Base-by-base conservation (phyloP, 768 basidiomycete genomes). In the Phaffia australis region DNA sequence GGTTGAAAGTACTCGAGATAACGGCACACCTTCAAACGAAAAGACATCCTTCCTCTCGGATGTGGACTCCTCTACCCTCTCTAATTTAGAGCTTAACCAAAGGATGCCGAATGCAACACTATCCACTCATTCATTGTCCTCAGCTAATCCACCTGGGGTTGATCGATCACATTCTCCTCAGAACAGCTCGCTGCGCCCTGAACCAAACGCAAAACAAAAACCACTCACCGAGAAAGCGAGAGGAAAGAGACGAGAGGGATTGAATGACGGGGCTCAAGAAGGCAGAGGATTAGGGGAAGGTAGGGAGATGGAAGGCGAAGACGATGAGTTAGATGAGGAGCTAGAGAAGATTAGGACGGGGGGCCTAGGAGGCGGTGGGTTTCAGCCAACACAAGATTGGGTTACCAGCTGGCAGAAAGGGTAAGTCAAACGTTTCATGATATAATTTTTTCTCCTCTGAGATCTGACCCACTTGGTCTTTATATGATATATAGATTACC, bases 331-430 rank as follows among this genome's bases (percentile, higher is more conserved):
- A 29, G 52, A 60, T 58, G 78, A 76, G 50, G 81, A 82, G 64
- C 73, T 86, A 57, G 87, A 89, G 66, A 82, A 64, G 32, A 30
- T 69, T 23, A 54, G 62, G 49, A 23, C 32, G 0, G 47, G 50
- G 3, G 67, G 83, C 35, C 77, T 83, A 27, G 84, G 86, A n/a
- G 80, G 82, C 35, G 79, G 80, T 21, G 85, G 84, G 2, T 99
- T 97, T 76, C 80, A 93, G 9, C 92, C 95, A 15, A 95, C 91
- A 3, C 89, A 95, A 75, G 90, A 91, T 83, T 99, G 95, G 94
- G 91, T 90, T 25, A 92, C 92, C 1, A 76, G 75, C 54, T 98
- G 94, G 94, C 89, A 94, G 71, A 89, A 93, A 81, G 93, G 93
- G 90, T 89, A 71, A 74, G 80, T 73, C 2, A 15, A 14, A 21